Evolutionary conservation across 352 stramenopile genomes (phyloP), one percentile per base, ranked within the genome.

Genomic region (Globisporangium echinulatum): DNA sequence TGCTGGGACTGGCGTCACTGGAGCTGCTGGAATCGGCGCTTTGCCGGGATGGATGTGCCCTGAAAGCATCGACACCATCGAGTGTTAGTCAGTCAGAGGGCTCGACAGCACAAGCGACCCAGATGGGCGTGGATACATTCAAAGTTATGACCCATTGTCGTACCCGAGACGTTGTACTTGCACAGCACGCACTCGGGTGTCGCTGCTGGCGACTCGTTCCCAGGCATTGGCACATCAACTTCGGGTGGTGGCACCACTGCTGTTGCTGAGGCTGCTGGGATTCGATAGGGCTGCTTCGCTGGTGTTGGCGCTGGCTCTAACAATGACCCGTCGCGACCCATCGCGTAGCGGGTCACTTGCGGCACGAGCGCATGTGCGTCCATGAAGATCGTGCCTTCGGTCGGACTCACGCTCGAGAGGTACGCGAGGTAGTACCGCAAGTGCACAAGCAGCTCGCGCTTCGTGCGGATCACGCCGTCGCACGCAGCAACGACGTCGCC

Each of bases 141-240:
- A 7, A 43, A 10, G 10, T 43, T 0, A 43, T 40, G 33, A 25
- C 25, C 46, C 44, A 8, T 25, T 25, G 25, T 25, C 59, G 52
- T 67, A 83, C 82, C 83, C 55, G 81, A 60, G 8, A 93, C 84
- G 33, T 89, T 87, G 68, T 76, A 93, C 58, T 91, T 88, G 71
- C 84, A 93, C 47, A 93, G 49, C 4, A 93, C 75, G 52, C 84
- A 93, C 25, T 83, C 70, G 25, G 54, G 5, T 15, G 46, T 36
- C 39, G 52, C 1, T 38, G 49, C 61, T 13, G 64, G 10, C 37
- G 61, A 13, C n/a, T 63, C 59, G 56, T 52, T 38, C 19, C 49
- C 44, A 4, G 47, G 14, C 6, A 13, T 15, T 39, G 25, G 25
- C 25, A 25, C 25, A 25, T 25, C 25, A 2, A 25, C 25, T 2